These are phyloP conservation scores for Irpex lacteus DNA, from an alignment of 1,284 basidiomycete species.

Conservation along the genomic window DNA sequence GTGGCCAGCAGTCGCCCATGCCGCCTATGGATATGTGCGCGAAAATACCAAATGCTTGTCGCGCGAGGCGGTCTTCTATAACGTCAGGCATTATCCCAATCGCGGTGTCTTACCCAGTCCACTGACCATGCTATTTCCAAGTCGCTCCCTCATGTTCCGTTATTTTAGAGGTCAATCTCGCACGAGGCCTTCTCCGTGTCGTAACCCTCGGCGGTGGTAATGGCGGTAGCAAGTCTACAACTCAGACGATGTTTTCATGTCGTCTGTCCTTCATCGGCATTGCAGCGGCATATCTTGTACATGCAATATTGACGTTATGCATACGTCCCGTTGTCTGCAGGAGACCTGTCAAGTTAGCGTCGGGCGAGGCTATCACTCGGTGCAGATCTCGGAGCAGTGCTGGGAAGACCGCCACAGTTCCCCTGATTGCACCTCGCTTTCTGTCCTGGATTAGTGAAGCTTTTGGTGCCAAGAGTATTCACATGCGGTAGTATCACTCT, in stretches of 20 bases:
- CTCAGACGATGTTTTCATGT: neutral
- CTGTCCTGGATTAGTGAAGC: neutral
- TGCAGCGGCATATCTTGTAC: neutral
- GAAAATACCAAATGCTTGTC: neutral
- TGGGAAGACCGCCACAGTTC: neutral
- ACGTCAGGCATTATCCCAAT: neutral
- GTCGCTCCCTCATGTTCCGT: neutral
- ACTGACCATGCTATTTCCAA: neutral
- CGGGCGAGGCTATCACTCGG: neutral
- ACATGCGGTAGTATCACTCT: neutral
- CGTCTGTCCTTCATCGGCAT: neutral
- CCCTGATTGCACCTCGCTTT: neutral
- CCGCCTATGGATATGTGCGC: neutral
- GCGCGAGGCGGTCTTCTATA: neutral
- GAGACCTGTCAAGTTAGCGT: neutral
- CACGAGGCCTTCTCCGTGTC: neutral
- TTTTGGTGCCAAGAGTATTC: neutral
- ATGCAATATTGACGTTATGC: neutral
- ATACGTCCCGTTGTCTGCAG: neutral
- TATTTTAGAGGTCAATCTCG: neutral
- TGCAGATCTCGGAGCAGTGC: neutral
- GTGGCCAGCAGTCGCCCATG: neutral
- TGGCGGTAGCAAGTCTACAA: neutral
- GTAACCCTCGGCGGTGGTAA: neutral
- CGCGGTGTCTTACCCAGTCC: neutral